phyloP scores from a whole-genome alignment of 2,329 filamentous ascomycete genomes.

The Lachnellula willkommii region DNA sequence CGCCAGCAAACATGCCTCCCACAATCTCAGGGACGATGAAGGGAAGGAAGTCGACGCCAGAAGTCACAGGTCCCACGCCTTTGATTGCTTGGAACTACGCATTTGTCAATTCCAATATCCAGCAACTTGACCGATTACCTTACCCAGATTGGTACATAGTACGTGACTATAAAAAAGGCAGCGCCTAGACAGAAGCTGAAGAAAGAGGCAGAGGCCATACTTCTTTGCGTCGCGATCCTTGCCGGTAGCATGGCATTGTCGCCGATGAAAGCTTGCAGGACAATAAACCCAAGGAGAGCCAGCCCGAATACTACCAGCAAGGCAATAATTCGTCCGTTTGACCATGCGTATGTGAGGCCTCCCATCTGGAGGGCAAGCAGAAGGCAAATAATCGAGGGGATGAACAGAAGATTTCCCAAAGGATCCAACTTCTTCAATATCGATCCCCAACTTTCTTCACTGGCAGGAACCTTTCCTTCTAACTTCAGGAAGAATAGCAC shows the following conservation, averaged over 20 bases:
- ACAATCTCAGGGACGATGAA: constrained; percentile 17
- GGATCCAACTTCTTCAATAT: no score
- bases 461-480: constrained; percentile 27
- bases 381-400: constrained; percentile 34
- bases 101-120: no score
- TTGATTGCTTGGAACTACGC: constrained; percentile 13
- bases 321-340: constrained; percentile 30
- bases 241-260: constrained; percentile 37
- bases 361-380: constrained; percentile 40
- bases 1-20: constrained; percentile 23
- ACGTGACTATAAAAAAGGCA: constrained; percentile 30
- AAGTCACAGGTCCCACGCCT: not conserved
- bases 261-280: constrained; percentile 21
- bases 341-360: constrained; percentile 35
- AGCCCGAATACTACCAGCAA: constrained; percentile 27
- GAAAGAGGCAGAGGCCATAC: constrained; percentile 29
- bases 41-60: constrained; percentile 6
- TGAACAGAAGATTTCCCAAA: constrained; percentile 32
- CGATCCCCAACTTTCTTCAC: constrained; percentile 23
- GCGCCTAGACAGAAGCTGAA: constrained; percentile 25
- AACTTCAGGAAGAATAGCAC: constrained; percentile 40
- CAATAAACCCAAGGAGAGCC: not conserved
- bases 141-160: constrained; percentile 13
- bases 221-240: constrained; percentile 33
- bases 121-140: no score